Evolutionary conservation across 83 land plant genomes (phyloP).

Genomic region (Picea abies): DNA sequence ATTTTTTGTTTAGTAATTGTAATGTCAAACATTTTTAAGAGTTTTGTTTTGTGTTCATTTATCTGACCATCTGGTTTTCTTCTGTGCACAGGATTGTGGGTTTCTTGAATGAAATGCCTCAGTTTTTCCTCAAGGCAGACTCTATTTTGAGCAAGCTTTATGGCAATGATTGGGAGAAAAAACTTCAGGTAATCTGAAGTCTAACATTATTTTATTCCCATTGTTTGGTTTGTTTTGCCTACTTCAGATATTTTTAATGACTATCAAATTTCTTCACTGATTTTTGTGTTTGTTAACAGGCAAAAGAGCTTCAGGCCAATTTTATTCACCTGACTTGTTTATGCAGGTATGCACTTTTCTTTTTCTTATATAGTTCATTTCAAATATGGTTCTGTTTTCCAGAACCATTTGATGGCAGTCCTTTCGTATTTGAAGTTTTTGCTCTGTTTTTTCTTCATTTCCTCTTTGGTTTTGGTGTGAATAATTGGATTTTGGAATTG

Average conservation of each 20-base stretch:
- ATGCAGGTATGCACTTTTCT: constrained; percentile 60
- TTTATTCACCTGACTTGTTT: constrained; percentile 74
- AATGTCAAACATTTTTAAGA: neutral
- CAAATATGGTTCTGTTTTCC: no score
- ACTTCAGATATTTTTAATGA: neutral
- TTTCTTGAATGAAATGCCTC: constrained; percentile 80
- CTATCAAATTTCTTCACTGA: neutral
- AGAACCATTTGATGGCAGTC: no score
- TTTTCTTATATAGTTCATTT: no score
- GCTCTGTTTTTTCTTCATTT: no score
- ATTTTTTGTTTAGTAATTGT: neutral
- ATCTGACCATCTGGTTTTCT: constrained; percentile 2
- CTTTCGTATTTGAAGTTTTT: no score
- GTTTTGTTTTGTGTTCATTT: neutral
- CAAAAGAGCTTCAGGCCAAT: constrained; percentile 79
- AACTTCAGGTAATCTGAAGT: constrained; percentile 66
- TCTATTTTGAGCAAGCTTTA: constrained; percentile 52
- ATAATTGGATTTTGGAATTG: no score
- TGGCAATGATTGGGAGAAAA: constrained; percentile 84
- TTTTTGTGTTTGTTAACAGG: constrained; percentile 37
- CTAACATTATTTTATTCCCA: neutral
- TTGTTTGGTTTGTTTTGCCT: neutral
- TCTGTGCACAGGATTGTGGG: constrained; percentile 46
- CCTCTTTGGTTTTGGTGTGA: no score
- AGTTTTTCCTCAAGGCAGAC: constrained; percentile 67